Evolutionary conservation across 177 flowering plant species (phyloP), one percentile per base, ranked within the genome.

Genomic region (Telopea speciosissima): DNA sequence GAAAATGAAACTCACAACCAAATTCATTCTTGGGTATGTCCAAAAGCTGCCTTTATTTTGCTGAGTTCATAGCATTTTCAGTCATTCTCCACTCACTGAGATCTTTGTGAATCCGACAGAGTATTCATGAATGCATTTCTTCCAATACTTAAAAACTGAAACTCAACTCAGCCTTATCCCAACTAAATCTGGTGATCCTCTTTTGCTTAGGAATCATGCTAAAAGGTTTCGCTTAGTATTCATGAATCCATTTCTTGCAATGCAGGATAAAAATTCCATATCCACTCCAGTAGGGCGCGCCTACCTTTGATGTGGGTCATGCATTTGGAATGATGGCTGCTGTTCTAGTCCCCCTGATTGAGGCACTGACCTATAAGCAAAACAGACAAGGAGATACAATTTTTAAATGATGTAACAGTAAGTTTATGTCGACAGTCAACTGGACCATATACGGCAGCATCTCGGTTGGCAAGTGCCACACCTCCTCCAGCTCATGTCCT

Each of bases 311-410:
- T 80, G 99, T 96, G 28, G 97, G 97, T 22, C 99, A 96, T 84
- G 89, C 92, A 49, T 92, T 96, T 76, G 99, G 97, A 69, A 96
- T 90, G 99, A 93, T 96, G 98, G 93, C 99, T 65, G 97, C 98
- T 63, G 97, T 87, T 17, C 67, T 96, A 8, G 99, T 91, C 66
- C 91, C 99, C 56, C 54, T 93, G 82, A 81, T 96, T 73, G 99
- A 96, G 97, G 99, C 93, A 84, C 44, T 22, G 26, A 63, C n/a
- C 65, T 36, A 16, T 40, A 45, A 17, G 3, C 64, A 63, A 49
- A 66, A 21, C 44, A 64, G n/a, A 62, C 1, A 63, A 5, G 45
- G 19, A 36, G 26, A 31, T 49, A n/a, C 22, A 12, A n/a, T 7
- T 1, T 24, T 26, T 16, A 6, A 63, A 58, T 59, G 36, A 40